Percentiles rank a stretch among this genome's conserved stretches.
Conservation (phyloP, 202 grass and related monocot species). For the Zoysia matrella region DNA sequence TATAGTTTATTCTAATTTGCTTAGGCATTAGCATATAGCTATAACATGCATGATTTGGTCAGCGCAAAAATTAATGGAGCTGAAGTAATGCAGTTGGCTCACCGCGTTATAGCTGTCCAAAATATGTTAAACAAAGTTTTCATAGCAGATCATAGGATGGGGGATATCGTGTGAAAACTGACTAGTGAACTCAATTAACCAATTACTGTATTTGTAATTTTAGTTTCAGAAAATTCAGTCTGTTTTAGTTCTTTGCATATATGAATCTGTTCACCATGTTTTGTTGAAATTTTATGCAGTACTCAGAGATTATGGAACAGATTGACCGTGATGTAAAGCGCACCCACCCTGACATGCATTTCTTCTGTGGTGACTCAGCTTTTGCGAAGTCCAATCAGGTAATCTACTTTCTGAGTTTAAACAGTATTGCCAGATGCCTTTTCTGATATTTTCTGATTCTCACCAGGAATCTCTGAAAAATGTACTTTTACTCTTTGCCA, state of each 20-base stretch:
- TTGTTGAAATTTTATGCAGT: conserved; percentile 36
- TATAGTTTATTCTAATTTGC: background rate
- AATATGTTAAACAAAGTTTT: background rate
- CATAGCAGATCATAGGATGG: background rate
- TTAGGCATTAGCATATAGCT: background rate
- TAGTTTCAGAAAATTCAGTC: conserved; percentile 1
- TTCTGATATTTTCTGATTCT: conserved; percentile 40
- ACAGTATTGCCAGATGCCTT: conserved; percentile 32
- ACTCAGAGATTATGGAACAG: conserved; percentile 82
- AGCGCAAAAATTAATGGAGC: background rate
- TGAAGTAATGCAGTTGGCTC: background rate
- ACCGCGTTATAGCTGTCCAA: background rate
- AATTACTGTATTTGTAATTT: background rate
- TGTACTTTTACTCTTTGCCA: conserved; percentile 79
- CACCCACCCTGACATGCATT: conserved; percentile 91
- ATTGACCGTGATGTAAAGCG: conserved; percentile 92
- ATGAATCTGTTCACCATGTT: background rate
- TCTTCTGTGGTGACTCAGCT: conserved; percentile 77
- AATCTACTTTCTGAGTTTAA: conserved; percentile 28
- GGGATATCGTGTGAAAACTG: background rate
- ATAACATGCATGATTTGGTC: conserved; percentile 17
- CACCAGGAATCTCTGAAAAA: conserved; percentile 70
- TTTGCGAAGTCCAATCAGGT: conserved; percentile 90
- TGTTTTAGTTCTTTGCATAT: background rate
- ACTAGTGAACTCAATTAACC: background rate